Evolutionary conservation across 495 filamentous ascomycete species (phyloP).

Genomic region (Hypoxylon perforatum): DNA sequence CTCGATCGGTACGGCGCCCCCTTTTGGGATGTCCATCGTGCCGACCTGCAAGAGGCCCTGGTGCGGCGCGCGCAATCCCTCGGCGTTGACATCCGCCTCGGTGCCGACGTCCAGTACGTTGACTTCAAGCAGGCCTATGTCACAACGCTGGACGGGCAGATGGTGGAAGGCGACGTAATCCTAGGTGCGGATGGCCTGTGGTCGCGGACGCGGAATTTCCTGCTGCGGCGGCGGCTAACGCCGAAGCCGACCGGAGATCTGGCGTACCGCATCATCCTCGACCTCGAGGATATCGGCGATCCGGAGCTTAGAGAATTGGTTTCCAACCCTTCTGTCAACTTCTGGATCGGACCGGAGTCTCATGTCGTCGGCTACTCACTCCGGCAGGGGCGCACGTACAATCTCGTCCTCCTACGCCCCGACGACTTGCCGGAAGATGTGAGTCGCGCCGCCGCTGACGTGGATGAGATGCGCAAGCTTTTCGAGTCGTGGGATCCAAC

Average conservation of each 20-base stretch:
- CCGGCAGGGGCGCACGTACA: constrained; percentile 62
- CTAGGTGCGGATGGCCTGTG: constrained; percentile 69
- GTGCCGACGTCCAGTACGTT: constrained; percentile 49
- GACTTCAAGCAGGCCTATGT: constrained; percentile 55
- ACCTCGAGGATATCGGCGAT: constrained; percentile 59
- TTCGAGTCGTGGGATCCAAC: constrained; percentile 66
- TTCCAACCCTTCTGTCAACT: constrained; percentile 68
- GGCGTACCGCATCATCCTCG: constrained; percentile 69
- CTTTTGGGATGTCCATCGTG: constrained; percentile 66
- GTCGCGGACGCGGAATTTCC: constrained; percentile 56
- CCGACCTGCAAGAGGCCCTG: constrained; percentile 62
- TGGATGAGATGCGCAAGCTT: constrained; percentile 60
- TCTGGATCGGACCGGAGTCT: constrained; percentile 73
- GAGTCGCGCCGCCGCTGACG: constrained; percentile 54
- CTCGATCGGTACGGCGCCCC: constrained; percentile 59
- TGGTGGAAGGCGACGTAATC: constrained; percentile 60
- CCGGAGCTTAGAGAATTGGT: constrained; percentile 60
- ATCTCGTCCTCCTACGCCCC: constrained; percentile 67
- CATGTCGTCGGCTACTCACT: constrained; percentile 71
- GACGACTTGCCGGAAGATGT: constrained; percentile 61
- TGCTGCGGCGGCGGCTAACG: constrained; percentile 55
- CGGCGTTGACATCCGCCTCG: constrained; percentile 54
- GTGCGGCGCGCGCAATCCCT: constrained; percentile 51
- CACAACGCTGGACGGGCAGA: constrained; percentile 46
- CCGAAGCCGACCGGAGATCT: constrained; percentile 68